These are phyloP conservation scores for Entomortierella parvispora DNA, from an alignment of 192 early-diverging fungal genomes.

Conservation along the genomic window DNA sequence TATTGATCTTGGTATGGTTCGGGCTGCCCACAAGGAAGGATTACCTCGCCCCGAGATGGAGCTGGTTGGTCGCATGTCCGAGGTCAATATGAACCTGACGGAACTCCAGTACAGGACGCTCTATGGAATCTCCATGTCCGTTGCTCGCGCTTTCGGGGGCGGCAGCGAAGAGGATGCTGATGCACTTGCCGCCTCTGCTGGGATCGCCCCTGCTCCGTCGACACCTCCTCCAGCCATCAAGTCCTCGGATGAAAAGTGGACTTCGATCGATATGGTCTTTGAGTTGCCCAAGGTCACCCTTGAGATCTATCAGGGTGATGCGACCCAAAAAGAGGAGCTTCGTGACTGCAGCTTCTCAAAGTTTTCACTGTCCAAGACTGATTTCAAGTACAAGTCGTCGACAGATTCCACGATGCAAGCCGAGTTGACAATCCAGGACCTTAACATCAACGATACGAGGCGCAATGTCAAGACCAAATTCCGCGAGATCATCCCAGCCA, in stretches of 20 bases:
- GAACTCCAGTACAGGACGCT: slow-evolving; percentile 87
- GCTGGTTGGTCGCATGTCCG: slow-evolving; percentile 74
- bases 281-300: slow-evolving; percentile 77
- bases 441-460: slow-evolving; percentile 85
- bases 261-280: slow-evolving; percentile 66
- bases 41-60: slow-evolving; percentile 67
- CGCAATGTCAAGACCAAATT: slow-evolving; percentile 80
- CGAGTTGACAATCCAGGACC: slow-evolving; percentile 73
- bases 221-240: slow-evolving; percentile 1
- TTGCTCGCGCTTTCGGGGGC: slow-evolving; percentile 58
- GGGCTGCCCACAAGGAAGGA: slow-evolving; percentile 62
- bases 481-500: slow-evolving; percentile 83
- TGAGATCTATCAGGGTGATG: slow-evolving; percentile 80
- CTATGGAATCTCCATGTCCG: slow-evolving; percentile 69
- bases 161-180: slow-evolving; percentile 27
- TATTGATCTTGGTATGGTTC: slow-evolving; percentile 75
- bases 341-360: slow-evolving; percentile 62
- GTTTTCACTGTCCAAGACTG: slow-evolving; percentile 60
- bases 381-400: slow-evolving; percentile 64
- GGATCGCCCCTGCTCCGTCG: slow-evolving; percentile 18
- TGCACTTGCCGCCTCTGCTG: slow-evolving; percentile 22
- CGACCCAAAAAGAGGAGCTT: slow-evolving; percentile 58
- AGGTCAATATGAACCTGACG: slow-evolving; percentile 81
- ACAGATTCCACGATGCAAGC: slow-evolving; percentile 73
- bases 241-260: slow-evolving; percentile 28